Base-by-base conservation (phyloP, 2,329 filamentous ascomycete species). In the Cytospora paraplurivora region DNA sequence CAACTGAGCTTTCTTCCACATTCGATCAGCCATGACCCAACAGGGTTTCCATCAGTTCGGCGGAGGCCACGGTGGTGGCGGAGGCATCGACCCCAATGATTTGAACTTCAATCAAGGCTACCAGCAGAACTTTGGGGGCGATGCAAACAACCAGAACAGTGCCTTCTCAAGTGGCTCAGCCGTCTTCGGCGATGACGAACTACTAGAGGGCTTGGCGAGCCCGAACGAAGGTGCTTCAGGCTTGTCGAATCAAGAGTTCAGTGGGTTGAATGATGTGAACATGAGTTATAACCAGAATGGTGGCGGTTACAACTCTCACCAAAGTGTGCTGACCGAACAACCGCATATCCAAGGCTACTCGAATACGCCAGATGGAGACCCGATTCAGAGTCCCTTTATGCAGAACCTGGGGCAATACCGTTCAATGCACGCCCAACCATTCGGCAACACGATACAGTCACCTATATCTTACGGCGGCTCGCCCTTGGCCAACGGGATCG, bases 321-420 rank as follows among this genome's bases (percentile, higher is more conserved):
- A 89, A 64, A 81, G 80, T 38, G 75, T 89, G 44, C 84, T 87
- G 65, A 84, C 89, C 70, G 88, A 91, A 68, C 85, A 88, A 66
- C 79, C 84, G 55, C 88, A 90, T 63, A 87, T 92, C 72, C 89
- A 90, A 72, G 87, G 92, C 66, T 98, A 90, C 76, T 97, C 94
- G 21, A 92, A 91, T 74, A 97, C 93, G 1, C 93, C 94, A 4
- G 94, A 98, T 66, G 92, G 92, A 59, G 90, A 92, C 59, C 93
- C 94, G 7, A 94, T 97, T 66, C 91, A 96, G 72, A 97, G 93
- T 71, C 94, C 94, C 0, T 97, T 93, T 72, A 85, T 91, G 50
- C 86, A 90, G 69, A 88, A 85, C 72, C 95, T 93, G 79, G 82
- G 83, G 41, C 90, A 93, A 68, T 96, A 92, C 74, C 86, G 90